These are phyloP conservation scores for Blastobotrys illinoisensis DNA, from an alignment of 1,139 yeast species.

Conservation along the genomic window DNA sequence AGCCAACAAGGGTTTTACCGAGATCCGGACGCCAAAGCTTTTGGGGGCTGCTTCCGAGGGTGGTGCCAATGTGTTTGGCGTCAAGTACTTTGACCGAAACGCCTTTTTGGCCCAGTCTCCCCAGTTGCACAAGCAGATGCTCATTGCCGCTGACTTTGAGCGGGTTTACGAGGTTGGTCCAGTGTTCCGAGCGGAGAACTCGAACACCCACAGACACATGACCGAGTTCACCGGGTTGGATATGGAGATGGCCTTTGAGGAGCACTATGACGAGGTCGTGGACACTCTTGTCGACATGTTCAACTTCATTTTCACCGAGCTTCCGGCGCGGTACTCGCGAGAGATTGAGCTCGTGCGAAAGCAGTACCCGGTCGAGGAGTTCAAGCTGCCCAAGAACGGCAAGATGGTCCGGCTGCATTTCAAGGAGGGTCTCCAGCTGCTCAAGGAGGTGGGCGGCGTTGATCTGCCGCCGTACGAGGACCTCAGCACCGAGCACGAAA, in stretches of 20 bases:
- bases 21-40: slow-evolving; percentile 92
- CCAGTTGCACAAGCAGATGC: slow-evolving; percentile 94
- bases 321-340: slow-evolving; percentile 68
- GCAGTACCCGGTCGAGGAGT: slow-evolving; percentile 97
- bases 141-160: slow-evolving; percentile 96
- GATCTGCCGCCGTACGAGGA: slow-evolving; percentile 86
- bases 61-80: slow-evolving; percentile 93
- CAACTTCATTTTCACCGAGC: slow-evolving; percentile 78
- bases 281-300: slow-evolving; percentile 81
- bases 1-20: slow-evolving; percentile 62
- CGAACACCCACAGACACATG: slow-evolving; percentile 98
- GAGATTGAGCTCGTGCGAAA: slow-evolving; percentile 88
- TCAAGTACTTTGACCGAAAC: slow-evolving; percentile 83
- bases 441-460: slow-evolving; percentile 73
- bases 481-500: slow-evolving; percentile 90
- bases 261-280: slow-evolving; percentile 92
- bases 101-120: slow-evolving; percentile 98
- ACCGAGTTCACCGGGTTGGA: slow-evolving; percentile 97
- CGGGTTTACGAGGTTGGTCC: slow-evolving; percentile 95
- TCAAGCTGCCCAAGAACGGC: slow-evolving; percentile 65
- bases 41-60: slow-evolving; percentile 97
- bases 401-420: slow-evolving; percentile 87
- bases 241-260: slow-evolving; percentile 96
- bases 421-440: slow-evolving; percentile 84
- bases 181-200: slow-evolving; percentile 97